Percentiles rank a stretch among this genome's conserved stretches.
Conservation (phyloP, 306 rosid genomes). For the cucumber (Cucumis sativus) region DNA sequence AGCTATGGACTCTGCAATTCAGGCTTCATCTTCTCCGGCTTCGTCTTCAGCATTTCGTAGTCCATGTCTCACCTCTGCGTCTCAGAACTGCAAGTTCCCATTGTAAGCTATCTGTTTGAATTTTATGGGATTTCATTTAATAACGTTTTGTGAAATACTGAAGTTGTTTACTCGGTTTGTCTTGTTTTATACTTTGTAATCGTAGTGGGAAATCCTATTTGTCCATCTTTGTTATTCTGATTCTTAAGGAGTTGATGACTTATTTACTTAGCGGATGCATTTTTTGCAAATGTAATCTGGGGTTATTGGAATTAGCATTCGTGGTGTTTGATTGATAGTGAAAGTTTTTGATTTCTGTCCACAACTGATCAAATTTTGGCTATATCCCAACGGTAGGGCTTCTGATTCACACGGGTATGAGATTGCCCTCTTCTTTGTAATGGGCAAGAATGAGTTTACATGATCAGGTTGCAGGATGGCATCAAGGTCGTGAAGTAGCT, state of each 20-base stretch:
- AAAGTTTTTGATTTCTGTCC: neutral
- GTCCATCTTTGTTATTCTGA: neutral
- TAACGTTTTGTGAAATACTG: neutral
- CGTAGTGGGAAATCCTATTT: neutral
- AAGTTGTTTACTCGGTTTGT: neutral
- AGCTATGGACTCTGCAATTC: conserved; percentile 40
- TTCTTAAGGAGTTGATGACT: neutral
- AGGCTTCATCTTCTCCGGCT: conserved; percentile 28
- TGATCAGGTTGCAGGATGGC: neutral
- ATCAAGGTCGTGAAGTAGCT: neutral
- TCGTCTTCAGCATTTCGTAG: conserved; percentile 32
- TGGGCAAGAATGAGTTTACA: neutral
- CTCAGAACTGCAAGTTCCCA: conserved; percentile 48
- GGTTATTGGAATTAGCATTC: neutral
- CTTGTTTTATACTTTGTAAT: neutral
- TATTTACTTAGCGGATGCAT: neutral
- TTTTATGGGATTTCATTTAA: neutral
- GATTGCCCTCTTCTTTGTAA: neutral
- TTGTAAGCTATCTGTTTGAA: conserved; percentile 15
- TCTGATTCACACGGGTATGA: neutral
- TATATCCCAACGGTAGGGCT: neutral
- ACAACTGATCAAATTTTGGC: neutral
- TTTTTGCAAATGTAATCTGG: neutral
- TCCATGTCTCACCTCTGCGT: conserved; percentile 30
- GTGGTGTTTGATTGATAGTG: neutral